phyloP scores from a whole-genome alignment of 306 rosid species.

The Acacia acuminata region DNA sequence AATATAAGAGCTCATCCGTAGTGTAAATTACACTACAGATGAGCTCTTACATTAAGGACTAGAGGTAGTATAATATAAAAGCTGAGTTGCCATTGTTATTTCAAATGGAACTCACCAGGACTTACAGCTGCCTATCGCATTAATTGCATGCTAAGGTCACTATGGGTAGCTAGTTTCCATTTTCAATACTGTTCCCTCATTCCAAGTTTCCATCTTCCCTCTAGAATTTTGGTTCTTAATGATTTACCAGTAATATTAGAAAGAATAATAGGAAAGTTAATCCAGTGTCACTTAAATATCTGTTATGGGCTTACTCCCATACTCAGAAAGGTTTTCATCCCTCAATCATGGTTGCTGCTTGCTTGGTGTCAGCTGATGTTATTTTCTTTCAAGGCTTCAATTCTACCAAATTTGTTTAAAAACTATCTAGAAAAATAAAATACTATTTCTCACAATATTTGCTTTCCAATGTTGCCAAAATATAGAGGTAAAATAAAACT shows the following conservation, averaged over 20 bases:
- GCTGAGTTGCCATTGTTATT: not conserved
- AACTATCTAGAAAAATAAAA: not conserved
- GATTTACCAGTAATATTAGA: not conserved
- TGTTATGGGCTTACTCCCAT: not conserved
- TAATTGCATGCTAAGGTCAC: not conserved
- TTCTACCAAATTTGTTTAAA: not conserved
- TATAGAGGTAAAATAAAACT: too few relatives aligned
- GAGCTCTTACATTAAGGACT: too few relatives aligned
- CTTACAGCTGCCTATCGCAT: not conserved
- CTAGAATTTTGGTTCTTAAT: not conserved
- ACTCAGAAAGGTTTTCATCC: not conserved
- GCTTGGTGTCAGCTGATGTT: not conserved
- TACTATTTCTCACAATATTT: not conserved
- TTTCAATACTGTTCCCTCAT: not conserved
- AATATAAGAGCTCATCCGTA: too few relatives aligned
- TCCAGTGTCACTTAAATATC: not conserved
- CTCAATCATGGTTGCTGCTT: not conserved
- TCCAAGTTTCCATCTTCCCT: not conserved
- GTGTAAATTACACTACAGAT: too few relatives aligned
- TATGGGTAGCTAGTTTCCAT: not conserved
- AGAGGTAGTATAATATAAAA: too few relatives aligned
- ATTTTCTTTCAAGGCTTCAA: not conserved
- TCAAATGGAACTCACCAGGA: not conserved
- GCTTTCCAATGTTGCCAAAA: not conserved
- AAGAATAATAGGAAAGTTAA: not conserved